Base-by-base conservation (phyloP, 345 rosid genomes). In the Cardamine chenopodiifolia region DNA sequence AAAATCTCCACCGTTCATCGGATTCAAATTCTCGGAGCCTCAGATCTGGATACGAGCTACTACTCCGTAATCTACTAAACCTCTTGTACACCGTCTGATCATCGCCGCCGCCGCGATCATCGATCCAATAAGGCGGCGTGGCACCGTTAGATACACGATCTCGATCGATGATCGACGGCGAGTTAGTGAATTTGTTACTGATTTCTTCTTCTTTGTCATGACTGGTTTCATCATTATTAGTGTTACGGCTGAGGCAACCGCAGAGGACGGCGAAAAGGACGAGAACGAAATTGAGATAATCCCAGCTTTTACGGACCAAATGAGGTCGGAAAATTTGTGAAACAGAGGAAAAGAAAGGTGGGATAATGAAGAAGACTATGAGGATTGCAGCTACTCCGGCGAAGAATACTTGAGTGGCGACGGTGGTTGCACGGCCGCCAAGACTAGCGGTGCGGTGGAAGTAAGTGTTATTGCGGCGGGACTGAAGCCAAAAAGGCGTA, bases 21-120 rank as follows among this genome's bases (percentile, higher is more conserved):
- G 19, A 40, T 35, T 75, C 74, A 11, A 19, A 53, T 19, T 45
- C 29, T 83, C 84, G 78, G 17, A 75, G 56, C 25, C 91, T 80
- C 62, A 93, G 97, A 89, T 93, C 97, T 56, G 97, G 97, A 72
- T 93, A 60, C 6, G 98, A 93, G 48, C 82, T 86, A 81, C 85
- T 81, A 68, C 90, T 91, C 52, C 92, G 84, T 72, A 89, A 49
- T 71, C 92, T 72, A 29, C 25, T 74, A 22, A 83, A 65, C 13
- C 79, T 66, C 69, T 44, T 76, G 37, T 44, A 71, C n/a, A 60
- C 76, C 69, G 80, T 70, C 74, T 84, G 88, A 66, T 83, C 91
- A 66, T 83, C 67, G 3, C 54, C 57, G 0, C 68, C 67, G 10
- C 74, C 62, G 17, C 68, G 68, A 72, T 78, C 78, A 10, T 82